These are phyloP conservation scores for Talaromyces sp. DNA, from an alignment of 2,329 filamentous ascomycete species.

Conservation along the genomic window DNA sequence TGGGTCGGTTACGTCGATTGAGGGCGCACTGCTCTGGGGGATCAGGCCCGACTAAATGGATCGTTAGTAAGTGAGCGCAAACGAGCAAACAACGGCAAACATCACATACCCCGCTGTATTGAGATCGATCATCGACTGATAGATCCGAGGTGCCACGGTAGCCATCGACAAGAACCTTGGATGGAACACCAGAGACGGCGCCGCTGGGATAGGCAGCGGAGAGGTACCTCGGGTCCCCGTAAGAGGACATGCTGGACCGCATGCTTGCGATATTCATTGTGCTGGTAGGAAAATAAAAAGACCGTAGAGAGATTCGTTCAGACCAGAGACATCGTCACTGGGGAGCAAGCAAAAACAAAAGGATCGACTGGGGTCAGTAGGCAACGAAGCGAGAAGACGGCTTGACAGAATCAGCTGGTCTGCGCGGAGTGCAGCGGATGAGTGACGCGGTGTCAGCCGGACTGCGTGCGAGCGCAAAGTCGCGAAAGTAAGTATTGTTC, in stretches of 20 bases:
- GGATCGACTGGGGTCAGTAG: slow-evolving; percentile 13
- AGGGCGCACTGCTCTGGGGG: slow-evolving; percentile 29
- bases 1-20: slow-evolving; percentile 46
- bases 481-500: background rate
- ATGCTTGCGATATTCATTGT: slow-evolving; percentile 31
- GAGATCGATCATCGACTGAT: slow-evolving; percentile 49
- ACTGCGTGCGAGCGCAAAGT: background rate
- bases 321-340: slow-evolving; percentile 6
- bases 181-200: slow-evolving; percentile 20
- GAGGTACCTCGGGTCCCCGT: slow-evolving; percentile 34
- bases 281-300: background rate
- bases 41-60: slow-evolving; percentile 48
- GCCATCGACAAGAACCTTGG: slow-evolving; percentile 51
- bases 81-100: background rate
- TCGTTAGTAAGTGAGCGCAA: slow-evolving; percentile 9
- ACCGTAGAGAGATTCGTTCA: slow-evolving; percentile 1
- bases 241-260: slow-evolving; percentile 36
- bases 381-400: background rate
- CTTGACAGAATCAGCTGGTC: background rate
- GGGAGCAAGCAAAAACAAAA: background rate
- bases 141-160: slow-evolving; percentile 54
- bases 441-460: background rate
- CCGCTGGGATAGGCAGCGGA: slow-evolving; percentile 30
- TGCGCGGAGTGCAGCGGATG: background rate
- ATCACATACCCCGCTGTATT: slow-evolving; percentile 52